phyloP scores from a whole-genome alignment of 2,329 filamentous ascomycete genomes.

The Aureobasidium subglaciale region DNA sequence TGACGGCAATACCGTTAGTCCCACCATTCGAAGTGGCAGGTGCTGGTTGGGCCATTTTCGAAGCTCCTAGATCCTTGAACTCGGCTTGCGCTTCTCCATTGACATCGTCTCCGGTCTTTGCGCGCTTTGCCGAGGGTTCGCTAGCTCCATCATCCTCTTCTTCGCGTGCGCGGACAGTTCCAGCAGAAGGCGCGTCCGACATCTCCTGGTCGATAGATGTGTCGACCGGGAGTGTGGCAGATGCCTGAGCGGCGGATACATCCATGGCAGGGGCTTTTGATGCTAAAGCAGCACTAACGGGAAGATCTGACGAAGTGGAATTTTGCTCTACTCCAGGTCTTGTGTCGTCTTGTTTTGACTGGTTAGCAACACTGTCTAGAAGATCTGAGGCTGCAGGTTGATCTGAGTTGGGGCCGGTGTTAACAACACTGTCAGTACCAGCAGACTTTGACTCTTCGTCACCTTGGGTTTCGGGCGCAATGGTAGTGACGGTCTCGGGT shows the following conservation, averaged over 20 bases:
- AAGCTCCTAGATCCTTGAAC: slow-evolving; percentile 24
- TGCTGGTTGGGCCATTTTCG: slow-evolving; percentile 1
- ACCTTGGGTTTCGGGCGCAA: slow-evolving; percentile 16
- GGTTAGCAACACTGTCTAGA: slow-evolving; percentile 21
- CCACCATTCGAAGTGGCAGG: slow-evolving; percentile 15
- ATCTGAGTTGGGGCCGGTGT: not conserved
- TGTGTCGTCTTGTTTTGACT: slow-evolving; percentile 44
- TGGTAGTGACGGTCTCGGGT: slow-evolving; percentile 16
- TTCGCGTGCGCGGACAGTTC: slow-evolving; percentile 63
- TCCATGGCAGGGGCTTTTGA: slow-evolving; percentile 13
- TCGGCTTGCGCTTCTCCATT: not conserved
- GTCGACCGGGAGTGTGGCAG: not conserved
- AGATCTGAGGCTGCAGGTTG: not conserved
- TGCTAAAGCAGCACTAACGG: not conserved
- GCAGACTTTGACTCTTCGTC: not conserved
- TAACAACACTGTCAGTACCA: not conserved
- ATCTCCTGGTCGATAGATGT: slow-evolving; percentile 23
- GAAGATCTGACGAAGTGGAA: not conserved
- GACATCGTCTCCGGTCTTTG: slow-evolving; percentile 57
- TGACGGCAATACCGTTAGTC: slow-evolving; percentile 14
- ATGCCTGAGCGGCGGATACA: not conserved
- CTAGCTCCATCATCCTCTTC: slow-evolving; percentile 56
- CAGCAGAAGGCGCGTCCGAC: slow-evolving; percentile 33
- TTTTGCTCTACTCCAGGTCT: not conserved
- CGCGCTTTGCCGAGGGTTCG: slow-evolving; percentile 70